Conservation (phyloP, 441 rosid genomes). For the Erodium texanum region DNA sequence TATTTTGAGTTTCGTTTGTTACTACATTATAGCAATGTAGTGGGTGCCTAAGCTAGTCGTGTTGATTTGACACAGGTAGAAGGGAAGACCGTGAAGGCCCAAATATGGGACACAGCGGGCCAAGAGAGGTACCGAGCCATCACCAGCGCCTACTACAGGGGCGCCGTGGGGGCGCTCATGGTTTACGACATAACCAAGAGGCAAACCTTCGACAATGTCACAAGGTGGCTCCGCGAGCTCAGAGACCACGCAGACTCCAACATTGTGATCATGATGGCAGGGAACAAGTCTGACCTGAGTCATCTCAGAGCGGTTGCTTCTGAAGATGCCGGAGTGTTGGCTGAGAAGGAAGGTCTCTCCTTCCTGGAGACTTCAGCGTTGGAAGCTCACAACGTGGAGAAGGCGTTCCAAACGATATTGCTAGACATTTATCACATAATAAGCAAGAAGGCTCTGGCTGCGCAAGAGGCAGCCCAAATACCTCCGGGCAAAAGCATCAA, state of each 20-base stretch:
- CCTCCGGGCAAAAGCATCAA: not conserved
- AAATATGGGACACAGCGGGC: not conserved
- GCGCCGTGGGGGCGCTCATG: constrained; percentile 1
- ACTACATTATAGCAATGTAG: too few species aligned
- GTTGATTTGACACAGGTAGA: not conserved
- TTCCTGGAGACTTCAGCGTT: not conserved
- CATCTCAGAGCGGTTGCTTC: not conserved
- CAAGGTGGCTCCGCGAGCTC: not conserved
- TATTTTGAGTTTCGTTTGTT: too few species aligned
- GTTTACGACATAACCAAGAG: not conserved
- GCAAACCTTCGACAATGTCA: not conserved
- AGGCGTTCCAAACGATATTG: constrained; percentile 1
- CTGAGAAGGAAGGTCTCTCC: not conserved
- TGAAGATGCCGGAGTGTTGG: not conserved
- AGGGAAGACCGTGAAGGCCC: constrained; percentile 8
- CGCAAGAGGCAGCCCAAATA: not conserved
- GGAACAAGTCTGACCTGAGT: not conserved
- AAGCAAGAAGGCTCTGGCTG: constrained; percentile 1
- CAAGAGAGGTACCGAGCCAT: constrained; percentile 1
- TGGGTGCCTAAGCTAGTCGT: too few species aligned
- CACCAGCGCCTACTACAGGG: not conserved
- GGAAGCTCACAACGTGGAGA: not conserved
- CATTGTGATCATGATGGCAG: not conserved
- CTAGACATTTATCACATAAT: not conserved
- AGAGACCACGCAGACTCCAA: constrained; percentile 2